Evolutionary conservation across 83 land plant species (phyloP).

Genomic region (Thuja plicata): DNA sequence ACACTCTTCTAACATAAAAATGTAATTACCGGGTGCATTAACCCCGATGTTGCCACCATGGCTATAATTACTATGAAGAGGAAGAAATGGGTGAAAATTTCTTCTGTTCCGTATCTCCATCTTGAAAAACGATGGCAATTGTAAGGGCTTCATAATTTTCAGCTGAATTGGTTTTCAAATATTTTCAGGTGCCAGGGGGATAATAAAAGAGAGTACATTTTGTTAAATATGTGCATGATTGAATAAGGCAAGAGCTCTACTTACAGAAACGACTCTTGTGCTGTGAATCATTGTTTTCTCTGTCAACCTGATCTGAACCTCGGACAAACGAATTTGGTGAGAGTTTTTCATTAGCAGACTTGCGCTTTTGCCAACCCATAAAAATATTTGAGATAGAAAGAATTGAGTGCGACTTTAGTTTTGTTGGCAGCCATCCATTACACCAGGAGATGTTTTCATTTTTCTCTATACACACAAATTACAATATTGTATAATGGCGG

Average conservation of each 20-base stretch:
- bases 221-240: not conserved
- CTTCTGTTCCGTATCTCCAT: not conserved
- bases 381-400: too few species aligned
- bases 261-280: not conserved
- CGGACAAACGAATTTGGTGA: too few species aligned
- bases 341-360: too few species aligned
- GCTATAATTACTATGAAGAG: not conserved
- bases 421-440: too few species aligned
- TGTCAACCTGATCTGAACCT: not conserved
- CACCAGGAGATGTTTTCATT: too few species aligned
- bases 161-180: not conserved
- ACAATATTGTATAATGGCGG: too few species aligned
- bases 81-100: not conserved
- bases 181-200: not conserved
- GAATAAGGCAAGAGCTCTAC: not conserved
- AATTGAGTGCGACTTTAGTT: too few species aligned
- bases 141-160: not conserved
- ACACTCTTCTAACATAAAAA: constrained; percentile 41
- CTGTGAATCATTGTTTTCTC: not conserved
- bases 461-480: too few species aligned
- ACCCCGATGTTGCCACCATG: not conserved
- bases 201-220: not conserved
- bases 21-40: constrained; percentile 23
- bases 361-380: too few species aligned
- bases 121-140: not conserved